These are phyloP conservation scores for Comarum palustre DNA, from an alignment of 306 rosid species.

Conservation along the genomic window DNA sequence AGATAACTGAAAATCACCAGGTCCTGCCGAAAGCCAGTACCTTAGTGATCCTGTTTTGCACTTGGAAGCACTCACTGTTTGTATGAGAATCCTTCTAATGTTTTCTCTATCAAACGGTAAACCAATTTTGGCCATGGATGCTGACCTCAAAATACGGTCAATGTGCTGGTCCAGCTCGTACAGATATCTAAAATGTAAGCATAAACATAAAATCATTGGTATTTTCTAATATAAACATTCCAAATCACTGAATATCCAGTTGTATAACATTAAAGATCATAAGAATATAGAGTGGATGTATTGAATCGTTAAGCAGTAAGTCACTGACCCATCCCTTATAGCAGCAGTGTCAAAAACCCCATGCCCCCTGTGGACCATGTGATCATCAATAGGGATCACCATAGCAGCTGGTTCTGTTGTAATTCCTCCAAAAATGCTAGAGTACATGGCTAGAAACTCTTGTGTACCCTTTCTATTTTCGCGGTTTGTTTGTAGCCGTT, in stretches of 20 bases:
- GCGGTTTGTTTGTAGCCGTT: slow-evolving; percentile 45
- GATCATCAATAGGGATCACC: slow-evolving; percentile 90
- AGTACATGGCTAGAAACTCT: slow-evolving; percentile 80
- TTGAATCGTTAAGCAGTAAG: not conserved
- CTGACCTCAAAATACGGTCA: slow-evolving; percentile 72
- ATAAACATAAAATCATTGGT: not conserved
- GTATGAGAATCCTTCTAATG: slow-evolving; percentile 59
- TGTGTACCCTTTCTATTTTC: slow-evolving; percentile 54
- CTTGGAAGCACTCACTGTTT: slow-evolving; percentile 84
- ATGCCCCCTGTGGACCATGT: slow-evolving; percentile 95
- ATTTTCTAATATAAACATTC: not conserved
- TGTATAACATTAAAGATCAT: not conserved
- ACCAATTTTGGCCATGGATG: slow-evolving; percentile 60
- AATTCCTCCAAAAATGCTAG: slow-evolving; percentile 80
- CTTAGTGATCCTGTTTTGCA: slow-evolving; percentile 76
- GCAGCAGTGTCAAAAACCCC: slow-evolving; percentile 95
- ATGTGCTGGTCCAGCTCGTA: slow-evolving; percentile 92
- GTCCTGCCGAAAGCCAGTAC: slow-evolving; percentile 93
- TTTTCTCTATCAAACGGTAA: slow-evolving; percentile 56
- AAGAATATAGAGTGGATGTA: not conserved
- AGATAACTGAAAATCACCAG: slow-evolving; percentile 89
- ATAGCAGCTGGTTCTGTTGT: slow-evolving; percentile 75
- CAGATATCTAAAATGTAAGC: slow-evolving; percentile 41
- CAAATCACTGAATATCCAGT: not conserved
- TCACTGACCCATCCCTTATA: slow-evolving; percentile 73